phyloP scores from a whole-genome alignment of 108 stramenopile genomes.

The Pseudonitzschia pungens region DNA sequence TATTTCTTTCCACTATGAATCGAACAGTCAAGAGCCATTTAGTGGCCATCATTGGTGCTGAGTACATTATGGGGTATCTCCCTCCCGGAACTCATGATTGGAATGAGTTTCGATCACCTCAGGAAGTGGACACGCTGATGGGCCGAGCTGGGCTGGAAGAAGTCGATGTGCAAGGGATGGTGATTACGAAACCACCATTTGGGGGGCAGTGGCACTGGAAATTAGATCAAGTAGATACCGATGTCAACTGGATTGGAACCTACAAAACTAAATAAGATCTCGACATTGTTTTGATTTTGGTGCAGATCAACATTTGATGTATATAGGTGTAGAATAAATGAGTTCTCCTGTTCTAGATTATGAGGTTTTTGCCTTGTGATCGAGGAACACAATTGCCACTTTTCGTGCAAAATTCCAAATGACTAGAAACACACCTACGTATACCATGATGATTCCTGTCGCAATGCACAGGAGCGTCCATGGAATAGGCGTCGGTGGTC shows the following conservation, averaged over 20 bases:
- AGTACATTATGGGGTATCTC: constrained; percentile 85
- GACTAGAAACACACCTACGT: not conserved
- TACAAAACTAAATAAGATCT: constrained; percentile 38
- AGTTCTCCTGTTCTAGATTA: not conserved
- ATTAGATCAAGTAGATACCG: constrained; percentile 58
- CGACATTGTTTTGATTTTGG: not conserved
- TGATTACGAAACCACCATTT: constrained; percentile 45
- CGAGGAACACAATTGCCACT: not conserved
- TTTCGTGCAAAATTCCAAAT: not conserved
- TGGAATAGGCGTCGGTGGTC: constrained; percentile 15
- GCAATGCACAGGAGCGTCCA: constrained; percentile 1
- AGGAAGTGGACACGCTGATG: constrained; percentile 52
- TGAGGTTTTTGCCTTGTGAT: not conserved
- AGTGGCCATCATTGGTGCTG: constrained; percentile 89
- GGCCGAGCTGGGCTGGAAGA: constrained; percentile 32
- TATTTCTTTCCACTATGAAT: constrained; percentile 93
- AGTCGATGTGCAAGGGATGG: constrained; percentile 50
- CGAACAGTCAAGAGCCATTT: constrained; percentile 82
- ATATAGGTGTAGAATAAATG: not conserved
- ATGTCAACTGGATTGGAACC: constrained; percentile 87
- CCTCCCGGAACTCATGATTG: constrained; percentile 92
- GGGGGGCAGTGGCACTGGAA: constrained; percentile 61
- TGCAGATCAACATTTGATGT: not conserved
- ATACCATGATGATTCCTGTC: not conserved
- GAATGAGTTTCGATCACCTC: constrained; percentile 77